These are phyloP conservation scores for Magnaporthiopsis incrustans DNA, from an alignment of 2,329 filamentous ascomycete species.

Conservation along the genomic window DNA sequence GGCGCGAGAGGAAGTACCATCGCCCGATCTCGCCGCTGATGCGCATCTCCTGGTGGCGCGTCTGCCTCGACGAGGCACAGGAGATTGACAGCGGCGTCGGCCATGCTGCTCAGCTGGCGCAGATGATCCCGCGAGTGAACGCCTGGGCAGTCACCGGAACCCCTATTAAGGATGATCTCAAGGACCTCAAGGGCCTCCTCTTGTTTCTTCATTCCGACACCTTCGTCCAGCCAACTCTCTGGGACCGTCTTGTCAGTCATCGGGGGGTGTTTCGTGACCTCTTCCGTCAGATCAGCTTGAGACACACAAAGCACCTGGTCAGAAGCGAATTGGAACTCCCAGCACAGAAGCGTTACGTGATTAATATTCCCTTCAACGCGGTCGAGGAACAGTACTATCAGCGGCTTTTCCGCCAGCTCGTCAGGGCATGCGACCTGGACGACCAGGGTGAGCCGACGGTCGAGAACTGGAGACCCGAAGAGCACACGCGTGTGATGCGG, in stretches of 20 bases:
- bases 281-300: conserved; percentile 64
- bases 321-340: conserved; percentile 73
- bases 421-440: conserved; percentile 58
- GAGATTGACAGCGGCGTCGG: conserved; percentile 89
- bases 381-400: conserved; percentile 88
- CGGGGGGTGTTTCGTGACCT: conserved; percentile 59
- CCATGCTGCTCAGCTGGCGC: conserved; percentile 72
- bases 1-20: conserved; percentile 58
- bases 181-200: conserved; percentile 72
- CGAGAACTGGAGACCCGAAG: conserved; percentile 57
- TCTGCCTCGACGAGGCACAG: conserved; percentile 73
- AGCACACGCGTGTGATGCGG: conserved; percentile 54
- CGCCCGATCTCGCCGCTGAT: conserved; percentile 68
- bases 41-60: conserved; percentile 79
- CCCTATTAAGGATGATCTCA: conserved; percentile 68
- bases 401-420: conserved; percentile 68
- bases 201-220: conserved; percentile 75
- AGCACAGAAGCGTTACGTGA: conserved; percentile 74
- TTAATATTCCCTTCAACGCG: conserved; percentile 82
- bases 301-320: conserved; percentile 79
- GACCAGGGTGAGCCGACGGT: conserved; percentile 52
- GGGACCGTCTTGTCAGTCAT: conserved; percentile 55
- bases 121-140: conserved; percentile 72
- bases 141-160: conserved; percentile 92
- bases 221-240: conserved; percentile 58